Conservation (phyloP, 140 eudicot genomes). For the Cichorium intybus region DNA sequence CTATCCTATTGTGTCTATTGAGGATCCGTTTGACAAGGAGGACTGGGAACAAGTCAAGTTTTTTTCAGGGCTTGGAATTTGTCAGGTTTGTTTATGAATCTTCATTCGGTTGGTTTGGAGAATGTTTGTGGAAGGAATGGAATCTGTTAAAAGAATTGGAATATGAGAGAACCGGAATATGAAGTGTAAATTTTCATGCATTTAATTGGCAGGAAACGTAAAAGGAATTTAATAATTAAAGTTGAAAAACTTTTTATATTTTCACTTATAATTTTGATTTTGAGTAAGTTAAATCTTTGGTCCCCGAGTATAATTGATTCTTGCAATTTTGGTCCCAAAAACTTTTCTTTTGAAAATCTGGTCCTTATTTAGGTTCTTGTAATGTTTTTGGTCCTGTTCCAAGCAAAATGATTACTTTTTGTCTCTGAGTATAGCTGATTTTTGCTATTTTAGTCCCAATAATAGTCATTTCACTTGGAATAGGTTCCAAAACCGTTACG, state of each 20-base stretch:
- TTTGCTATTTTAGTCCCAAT: no score
- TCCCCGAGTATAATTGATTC: background rate
- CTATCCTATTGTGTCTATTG: constrained; percentile 94
- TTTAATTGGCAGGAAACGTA: no score
- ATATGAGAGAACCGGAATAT: no score
- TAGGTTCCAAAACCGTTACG: background rate
- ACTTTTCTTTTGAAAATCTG: background rate
- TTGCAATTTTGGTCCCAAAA: background rate
- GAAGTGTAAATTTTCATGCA: no score
- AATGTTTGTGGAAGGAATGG: background rate
- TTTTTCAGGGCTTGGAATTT: constrained; percentile 72
- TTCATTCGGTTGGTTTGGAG: background rate
- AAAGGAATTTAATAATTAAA: background rate
- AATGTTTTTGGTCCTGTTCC: background rate
- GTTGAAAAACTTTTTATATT: background rate
- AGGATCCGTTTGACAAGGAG: constrained; percentile 98
- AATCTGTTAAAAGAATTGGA: background rate
- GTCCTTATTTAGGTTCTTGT: background rate
- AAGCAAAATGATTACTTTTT: background rate
- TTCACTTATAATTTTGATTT: background rate
- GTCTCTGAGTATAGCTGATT: background rate
- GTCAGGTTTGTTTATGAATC: constrained; percentile 62
- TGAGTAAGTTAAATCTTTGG: background rate
- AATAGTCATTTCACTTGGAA: background rate
- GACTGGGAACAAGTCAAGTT: constrained; percentile 89